These are phyloP conservation scores for Beauveria scarabaeidicola DNA, from an alignment of 2,329 filamentous ascomycete genomes.

Conservation along the genomic window DNA sequence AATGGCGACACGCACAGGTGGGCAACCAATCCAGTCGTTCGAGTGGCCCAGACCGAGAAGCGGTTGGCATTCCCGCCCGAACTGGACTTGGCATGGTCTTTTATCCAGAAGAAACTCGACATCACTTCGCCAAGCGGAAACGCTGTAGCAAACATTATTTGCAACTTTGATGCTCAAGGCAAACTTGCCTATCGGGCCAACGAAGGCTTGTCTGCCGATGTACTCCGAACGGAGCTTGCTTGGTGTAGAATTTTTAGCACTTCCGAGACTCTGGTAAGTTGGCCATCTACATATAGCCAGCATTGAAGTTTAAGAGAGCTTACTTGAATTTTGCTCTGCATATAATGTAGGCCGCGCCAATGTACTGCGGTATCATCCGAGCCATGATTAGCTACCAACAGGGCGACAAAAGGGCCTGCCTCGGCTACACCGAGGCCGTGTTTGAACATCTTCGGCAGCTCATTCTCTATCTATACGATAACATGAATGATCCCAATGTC, in stretches of 20 bases:
- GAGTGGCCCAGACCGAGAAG: conserved; percentile 1
- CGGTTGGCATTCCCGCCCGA: neutral
- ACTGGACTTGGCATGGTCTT: neutral
- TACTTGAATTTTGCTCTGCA: too few relatives aligned
- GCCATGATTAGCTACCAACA: conserved; percentile 2
- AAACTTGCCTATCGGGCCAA: neutral
- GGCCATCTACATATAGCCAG: neutral
- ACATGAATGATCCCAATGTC: conserved; percentile 3
- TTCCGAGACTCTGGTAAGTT: neutral
- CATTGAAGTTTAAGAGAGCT: too few relatives aligned
- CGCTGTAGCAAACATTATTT: neutral
- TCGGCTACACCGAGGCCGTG: neutral
- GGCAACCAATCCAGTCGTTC: conserved; percentile 1
- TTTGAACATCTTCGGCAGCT: neutral
- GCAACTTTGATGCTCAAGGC: neutral
- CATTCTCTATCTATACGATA: neutral
- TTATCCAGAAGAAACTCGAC: neutral
- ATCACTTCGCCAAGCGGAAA: conserved; percentile 1
- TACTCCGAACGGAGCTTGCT: neutral
- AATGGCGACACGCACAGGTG: neutral
- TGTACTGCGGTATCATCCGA: conserved; percentile 3
- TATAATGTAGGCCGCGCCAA: neutral
- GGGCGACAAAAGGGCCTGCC: neutral
- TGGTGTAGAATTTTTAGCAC: neutral
- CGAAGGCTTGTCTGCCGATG: neutral